Conservation (phyloP, 192 early-diverging fungal genomes). For the Powellomyces hirtus region DNA sequence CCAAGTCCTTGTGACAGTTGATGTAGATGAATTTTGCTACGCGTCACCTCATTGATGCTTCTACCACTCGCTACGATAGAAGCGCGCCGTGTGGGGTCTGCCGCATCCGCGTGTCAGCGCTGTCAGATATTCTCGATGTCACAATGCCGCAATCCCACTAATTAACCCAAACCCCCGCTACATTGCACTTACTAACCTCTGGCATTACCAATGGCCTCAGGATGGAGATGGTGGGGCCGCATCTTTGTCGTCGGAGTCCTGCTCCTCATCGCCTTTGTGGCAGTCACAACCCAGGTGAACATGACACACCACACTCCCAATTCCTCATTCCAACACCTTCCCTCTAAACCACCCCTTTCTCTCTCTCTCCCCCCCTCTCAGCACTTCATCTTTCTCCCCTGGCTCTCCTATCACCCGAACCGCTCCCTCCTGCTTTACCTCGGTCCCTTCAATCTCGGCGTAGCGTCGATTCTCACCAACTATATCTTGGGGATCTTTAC, state of each 20-base stretch:
- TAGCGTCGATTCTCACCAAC: conserved; percentile 80
- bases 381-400: conserved; percentile 43
- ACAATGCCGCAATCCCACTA: no score
- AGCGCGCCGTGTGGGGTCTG: no score
- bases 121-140: no score
- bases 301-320: background rate
- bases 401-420: conserved; percentile 35
- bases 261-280: conserved; percentile 30
- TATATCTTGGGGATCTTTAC: conserved; percentile 77
- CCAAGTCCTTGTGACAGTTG: no score
- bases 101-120: no score
- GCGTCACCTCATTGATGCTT: no score
- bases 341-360: background rate
- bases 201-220: no score
- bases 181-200: no score
- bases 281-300: conserved; percentile 32
- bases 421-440: conserved; percentile 38
- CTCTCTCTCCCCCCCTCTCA: no score
- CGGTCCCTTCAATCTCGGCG: conserved; percentile 74
- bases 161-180: no score
- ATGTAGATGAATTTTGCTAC: no score
- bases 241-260: conserved; percentile 24
- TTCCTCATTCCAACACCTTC: background rate
- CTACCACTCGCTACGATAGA: no score
- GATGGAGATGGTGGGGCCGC: conserved; percentile 2